phyloP scores from a whole-genome alignment of 202 grass and related monocot species.

The Cymbopogon flexuosus region DNA sequence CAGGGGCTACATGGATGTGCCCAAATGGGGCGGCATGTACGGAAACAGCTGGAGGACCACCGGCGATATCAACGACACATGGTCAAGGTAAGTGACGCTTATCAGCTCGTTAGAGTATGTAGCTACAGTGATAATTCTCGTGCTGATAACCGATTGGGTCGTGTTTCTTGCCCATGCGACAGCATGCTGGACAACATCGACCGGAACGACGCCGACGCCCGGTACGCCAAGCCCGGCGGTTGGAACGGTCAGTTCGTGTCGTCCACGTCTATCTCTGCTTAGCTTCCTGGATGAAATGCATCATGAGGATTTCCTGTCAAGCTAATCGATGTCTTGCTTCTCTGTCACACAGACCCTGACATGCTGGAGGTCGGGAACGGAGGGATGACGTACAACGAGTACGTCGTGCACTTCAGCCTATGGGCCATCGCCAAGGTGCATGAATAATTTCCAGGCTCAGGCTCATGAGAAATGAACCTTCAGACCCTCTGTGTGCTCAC shows the following conservation, averaged over 20 bases:
- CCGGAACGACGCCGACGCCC: conserved; percentile 47
- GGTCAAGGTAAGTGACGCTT: conserved; percentile 33
- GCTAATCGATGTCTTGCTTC: not conserved
- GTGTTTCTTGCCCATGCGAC: not conserved
- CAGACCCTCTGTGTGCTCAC: not conserved
- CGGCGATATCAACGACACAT: conserved; percentile 57
- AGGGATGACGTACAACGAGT: conserved; percentile 53
- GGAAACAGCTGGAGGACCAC: conserved; percentile 87
- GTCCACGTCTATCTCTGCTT: not conserved
- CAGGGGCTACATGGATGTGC: conserved; percentile 58
- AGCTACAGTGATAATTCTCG: not conserved
- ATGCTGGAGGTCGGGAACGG: conserved; percentile 87
- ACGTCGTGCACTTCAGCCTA: conserved; percentile 67
- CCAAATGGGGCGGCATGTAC: conserved; percentile 46
- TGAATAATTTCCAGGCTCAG: not conserved
- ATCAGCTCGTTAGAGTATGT: too few species aligned
- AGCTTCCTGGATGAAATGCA: not conserved
- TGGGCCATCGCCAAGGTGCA: conserved; percentile 59
- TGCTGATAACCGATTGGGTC: not conserved
- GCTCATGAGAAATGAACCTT: too few species aligned
- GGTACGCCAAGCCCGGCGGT: conserved; percentile 45
- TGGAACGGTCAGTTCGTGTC: conserved; percentile 54
- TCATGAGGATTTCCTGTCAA: not conserved
- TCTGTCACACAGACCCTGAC: conserved; percentile 47
- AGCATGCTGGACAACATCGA: conserved; percentile 55